Conservation (phyloP, 2,329 filamentous ascomycete species). For the Botrytis pseudocinerea region DNA sequence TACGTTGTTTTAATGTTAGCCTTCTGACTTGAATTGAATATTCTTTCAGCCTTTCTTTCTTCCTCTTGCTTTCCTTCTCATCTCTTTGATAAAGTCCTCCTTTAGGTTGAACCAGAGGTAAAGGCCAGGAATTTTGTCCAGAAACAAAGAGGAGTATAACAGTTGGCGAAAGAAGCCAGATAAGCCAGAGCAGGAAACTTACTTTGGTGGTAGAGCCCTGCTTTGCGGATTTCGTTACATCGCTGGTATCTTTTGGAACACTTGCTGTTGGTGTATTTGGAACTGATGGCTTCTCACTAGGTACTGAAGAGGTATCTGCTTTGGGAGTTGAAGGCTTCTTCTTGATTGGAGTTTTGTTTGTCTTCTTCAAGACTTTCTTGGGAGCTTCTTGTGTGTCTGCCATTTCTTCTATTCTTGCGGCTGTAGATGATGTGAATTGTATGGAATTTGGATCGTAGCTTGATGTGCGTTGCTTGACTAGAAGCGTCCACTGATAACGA, state of each 20-base stretch:
- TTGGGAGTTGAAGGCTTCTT: constrained; percentile 12
- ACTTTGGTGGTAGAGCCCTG: constrained; percentile 22
- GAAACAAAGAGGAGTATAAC: constrained; percentile 19
- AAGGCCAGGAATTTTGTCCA: not conserved
- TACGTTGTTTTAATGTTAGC: constrained; percentile 25
- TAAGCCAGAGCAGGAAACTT: constrained; percentile 24
- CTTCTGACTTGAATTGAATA: constrained; percentile 21
- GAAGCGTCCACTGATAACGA: constrained; percentile 21
- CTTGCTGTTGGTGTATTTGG: not conserved
- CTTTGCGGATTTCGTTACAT: constrained; percentile 22
- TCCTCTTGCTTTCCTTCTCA: constrained; percentile 5
- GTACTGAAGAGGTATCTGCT: constrained; percentile 3
- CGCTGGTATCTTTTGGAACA: constrained; percentile 13
- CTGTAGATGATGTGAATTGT: not conserved
- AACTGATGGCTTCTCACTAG: constrained; percentile 4
- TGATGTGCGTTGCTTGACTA: constrained; percentile 10
- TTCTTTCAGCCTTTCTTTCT: constrained; percentile 17
- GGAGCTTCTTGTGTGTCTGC: constrained; percentile 23
- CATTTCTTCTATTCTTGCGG: constrained; percentile 9
- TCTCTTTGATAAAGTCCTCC: not conserved
- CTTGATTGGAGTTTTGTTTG: constrained; percentile 22
- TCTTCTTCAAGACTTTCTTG: constrained; percentile 22
- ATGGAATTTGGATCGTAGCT: constrained; percentile 14
- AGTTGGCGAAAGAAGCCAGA: constrained; percentile 22
- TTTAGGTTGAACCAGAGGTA: not conserved